Percentiles rank a stretch among this genome's conserved stretches.
These are phyloP conservation scores for Pseudonitzschia pungens DNA, from an alignment of 108 stramenopile species.

Conservation along the genomic window DNA sequence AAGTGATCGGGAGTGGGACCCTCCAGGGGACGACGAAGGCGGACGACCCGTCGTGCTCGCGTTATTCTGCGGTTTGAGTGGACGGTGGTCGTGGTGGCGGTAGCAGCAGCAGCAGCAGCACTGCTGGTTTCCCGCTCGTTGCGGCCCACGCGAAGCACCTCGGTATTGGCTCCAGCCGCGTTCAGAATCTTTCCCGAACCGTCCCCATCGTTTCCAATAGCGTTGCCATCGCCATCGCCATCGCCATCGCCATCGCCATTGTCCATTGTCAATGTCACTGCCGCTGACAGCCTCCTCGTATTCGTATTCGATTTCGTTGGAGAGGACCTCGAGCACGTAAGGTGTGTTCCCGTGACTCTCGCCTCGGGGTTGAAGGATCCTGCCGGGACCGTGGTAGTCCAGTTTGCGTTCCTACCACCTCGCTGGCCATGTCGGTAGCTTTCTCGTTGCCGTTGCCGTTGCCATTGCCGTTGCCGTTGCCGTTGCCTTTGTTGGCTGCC, in stretches of 20 bases:
- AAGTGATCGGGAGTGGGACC: slow-evolving; percentile 27
- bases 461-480: no score
- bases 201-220: neutral
- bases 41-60: slow-evolving; percentile 9
- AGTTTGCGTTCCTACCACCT: slow-evolving; percentile 38
- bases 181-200: neutral
- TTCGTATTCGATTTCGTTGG: neutral
- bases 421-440: neutral
- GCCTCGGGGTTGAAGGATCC: neutral
- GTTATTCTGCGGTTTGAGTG: neutral
- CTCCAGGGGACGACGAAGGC: slow-evolving; percentile 23
- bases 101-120: no score
- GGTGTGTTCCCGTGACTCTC: no score
- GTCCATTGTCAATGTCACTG: neutral
- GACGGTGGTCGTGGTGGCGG: no score
- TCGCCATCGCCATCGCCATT: neutral
- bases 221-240: neutral
- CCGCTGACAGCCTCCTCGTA: no score
- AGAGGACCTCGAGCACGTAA: neutral
- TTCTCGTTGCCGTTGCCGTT: no score
- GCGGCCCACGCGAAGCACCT: neutral
- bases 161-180: neutral
- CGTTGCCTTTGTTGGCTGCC: no score
- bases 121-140: neutral
- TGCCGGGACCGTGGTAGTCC: slow-evolving; percentile 37